Evolutionary conservation across 495 filamentous ascomycete species (phyloP).

Genomic region (Penicillium coffeae): DNA sequence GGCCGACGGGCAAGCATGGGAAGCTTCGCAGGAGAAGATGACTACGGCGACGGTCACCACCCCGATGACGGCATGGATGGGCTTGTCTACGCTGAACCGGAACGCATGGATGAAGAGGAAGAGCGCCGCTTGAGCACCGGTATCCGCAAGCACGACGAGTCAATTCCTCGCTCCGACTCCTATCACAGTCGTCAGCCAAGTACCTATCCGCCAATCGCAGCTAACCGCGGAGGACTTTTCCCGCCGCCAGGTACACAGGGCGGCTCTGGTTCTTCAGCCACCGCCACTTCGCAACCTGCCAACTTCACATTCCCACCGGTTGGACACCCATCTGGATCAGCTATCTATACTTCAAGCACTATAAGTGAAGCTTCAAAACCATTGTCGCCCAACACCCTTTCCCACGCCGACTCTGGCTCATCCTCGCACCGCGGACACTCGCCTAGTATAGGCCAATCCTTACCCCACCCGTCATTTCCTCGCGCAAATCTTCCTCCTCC

Average conservation of each 20-base stretch:
- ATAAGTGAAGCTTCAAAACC: constrained; percentile 89
- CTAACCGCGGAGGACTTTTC: constrained; percentile 38
- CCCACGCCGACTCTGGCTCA: constrained; percentile 54
- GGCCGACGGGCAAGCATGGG: constrained; percentile 84
- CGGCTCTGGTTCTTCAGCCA: constrained; percentile 48
- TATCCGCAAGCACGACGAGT: constrained; percentile 65
- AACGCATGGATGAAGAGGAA: constrained; percentile 64
- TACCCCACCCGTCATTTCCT: constrained; percentile 43
- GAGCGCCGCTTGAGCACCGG: constrained; percentile 57
- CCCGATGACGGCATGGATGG: constrained; percentile 75
- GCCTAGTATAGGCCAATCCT: constrained; percentile 63
- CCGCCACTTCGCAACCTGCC: constrained; percentile 50
- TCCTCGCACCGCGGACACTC: constrained; percentile 58
- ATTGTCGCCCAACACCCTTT: constrained; percentile 67
- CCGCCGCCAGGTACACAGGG: constrained; percentile 56
- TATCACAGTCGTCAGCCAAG: constrained; percentile 59
- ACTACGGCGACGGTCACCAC: constrained; percentile 51
- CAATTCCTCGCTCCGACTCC: constrained; percentile 40
- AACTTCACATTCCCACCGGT: constrained; percentile 45
- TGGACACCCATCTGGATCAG: constrained; percentile 41
- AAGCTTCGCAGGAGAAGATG: constrained; percentile 77
- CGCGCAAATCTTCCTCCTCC: constrained; percentile 37
- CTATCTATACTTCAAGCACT: constrained; percentile 64
- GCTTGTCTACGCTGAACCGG: constrained; percentile 60
- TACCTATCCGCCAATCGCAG: constrained; percentile 73